Base-by-base conservation (phyloP, 306 rosid species). In the Castanea crenata region DNA sequence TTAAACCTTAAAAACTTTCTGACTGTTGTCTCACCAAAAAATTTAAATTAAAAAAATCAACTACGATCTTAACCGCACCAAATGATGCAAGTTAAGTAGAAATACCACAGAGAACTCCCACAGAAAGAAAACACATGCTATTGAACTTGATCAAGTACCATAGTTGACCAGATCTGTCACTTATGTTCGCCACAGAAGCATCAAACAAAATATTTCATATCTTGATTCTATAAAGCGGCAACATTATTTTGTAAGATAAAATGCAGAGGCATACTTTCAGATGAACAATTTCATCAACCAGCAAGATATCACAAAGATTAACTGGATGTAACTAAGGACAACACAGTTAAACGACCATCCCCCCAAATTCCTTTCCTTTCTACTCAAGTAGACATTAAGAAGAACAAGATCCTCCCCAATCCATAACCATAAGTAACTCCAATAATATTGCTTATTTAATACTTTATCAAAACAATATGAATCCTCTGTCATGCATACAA, bases 401-500 rank as follows among this genome's bases (percentile, higher is more conserved):
- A 67, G 10, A 55, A 54, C 79, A 67, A 51, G 76, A 56, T 55
- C 75, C 74, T 62, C 46, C 79, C 75, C 77, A 74, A 62, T 31
- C 69, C 74, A 64, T 59, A 64, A 34, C 69, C 74, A 64, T 67
- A 64, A 34, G 34, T 55, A 21, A 74, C 83, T 76, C 83, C 76
- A 67, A 84, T 16, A 57, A 58, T 46, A 77, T 29, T 63, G 71
- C 55, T 49, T 79, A 54, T 74, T 61, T 78, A 77, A 70, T 69
- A 75, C 73, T 52, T 58, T 58, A 78, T 71, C 75, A 18, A 68
- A 71, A 34, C 77, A 49, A 62, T 13, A 80, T 76, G 78, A 68
- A 81, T 78, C 87, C 92, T 49, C 65, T 75, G 76, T 65, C 74
- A 61, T 57, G 73, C 63, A 73, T 58, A 52, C 44, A 44, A 72